Conservation (phyloP, 345 rosid species). For the Clarkia xantiana region DNA sequence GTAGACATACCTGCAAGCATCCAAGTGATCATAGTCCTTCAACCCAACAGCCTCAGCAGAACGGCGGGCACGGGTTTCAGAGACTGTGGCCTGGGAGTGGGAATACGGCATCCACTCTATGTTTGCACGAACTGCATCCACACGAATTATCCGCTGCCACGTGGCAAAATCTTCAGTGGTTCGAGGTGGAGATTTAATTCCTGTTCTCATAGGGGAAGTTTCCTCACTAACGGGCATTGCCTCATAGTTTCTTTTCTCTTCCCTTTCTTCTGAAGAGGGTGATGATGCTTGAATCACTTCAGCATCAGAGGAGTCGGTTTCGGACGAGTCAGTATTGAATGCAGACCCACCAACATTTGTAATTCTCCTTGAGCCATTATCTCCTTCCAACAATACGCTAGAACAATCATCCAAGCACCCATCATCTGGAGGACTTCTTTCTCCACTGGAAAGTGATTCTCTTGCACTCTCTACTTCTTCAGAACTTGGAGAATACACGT, state of each 20-base stretch:
- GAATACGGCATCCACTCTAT: slow-evolving; percentile 59
- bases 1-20: slow-evolving; percentile 19
- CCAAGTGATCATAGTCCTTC: slow-evolving; percentile 68
- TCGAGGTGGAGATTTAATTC: slow-evolving; percentile 8
- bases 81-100: slow-evolving; percentile 42
- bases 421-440: slow-evolving; percentile 27
- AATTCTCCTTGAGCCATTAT: slow-evolving; percentile 26
- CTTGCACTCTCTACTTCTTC: slow-evolving; percentile 65
- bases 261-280: not conserved
- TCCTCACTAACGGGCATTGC: slow-evolving; percentile 12
- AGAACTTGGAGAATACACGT: slow-evolving; percentile 37
- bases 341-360: slow-evolving; percentile 17
- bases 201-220: slow-evolving; percentile 12
- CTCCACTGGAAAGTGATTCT: slow-evolving; percentile 55
- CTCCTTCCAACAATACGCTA: slow-evolving; percentile 41
- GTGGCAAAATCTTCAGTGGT: slow-evolving; percentile 55
- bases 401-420: slow-evolving; percentile 26
- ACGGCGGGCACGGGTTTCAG: slow-evolving; percentile 43
- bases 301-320: slow-evolving; percentile 61
- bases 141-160: slow-evolving; percentile 91
- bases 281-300: slow-evolving; percentile 31
- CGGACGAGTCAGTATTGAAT: slow-evolving; percentile 55
- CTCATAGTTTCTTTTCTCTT: not conserved
- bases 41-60: slow-evolving; percentile 66
- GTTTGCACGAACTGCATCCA: slow-evolving; percentile 94